Evolutionary conservation across 192 early-diverging fungal genomes (phyloP).

Genomic region (Coemansia sp.): DNA sequence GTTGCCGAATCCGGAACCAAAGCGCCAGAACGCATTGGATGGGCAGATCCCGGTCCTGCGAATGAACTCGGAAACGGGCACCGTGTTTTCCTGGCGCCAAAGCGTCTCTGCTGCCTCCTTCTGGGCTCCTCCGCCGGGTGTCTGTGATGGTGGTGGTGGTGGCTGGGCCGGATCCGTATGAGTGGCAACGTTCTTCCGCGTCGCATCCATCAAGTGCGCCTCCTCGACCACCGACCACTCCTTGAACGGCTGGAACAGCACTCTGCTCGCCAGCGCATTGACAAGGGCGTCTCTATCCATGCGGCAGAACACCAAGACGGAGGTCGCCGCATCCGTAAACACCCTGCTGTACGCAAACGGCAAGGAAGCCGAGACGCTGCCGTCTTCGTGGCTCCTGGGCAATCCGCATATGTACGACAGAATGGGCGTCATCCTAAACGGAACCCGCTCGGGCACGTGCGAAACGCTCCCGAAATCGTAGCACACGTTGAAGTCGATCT

Average conservation of each 20-base stretch:
- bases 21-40: slow-evolving; percentile 29
- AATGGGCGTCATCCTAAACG: slow-evolving; percentile 72
- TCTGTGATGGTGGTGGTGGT: neutral
- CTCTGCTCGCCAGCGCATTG: slow-evolving; percentile 15
- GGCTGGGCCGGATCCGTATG: neutral
- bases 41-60: slow-evolving; percentile 32
- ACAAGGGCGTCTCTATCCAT: slow-evolving; percentile 35
- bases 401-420: slow-evolving; percentile 36
- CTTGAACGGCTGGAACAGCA: slow-evolving; percentile 37
- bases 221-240: slow-evolving; percentile 38
- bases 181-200: neutral
- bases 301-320: slow-evolving; percentile 26
- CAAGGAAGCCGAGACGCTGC: neutral
- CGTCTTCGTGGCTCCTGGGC: neutral
- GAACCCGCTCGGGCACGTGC: slow-evolving; percentile 70
- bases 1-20: neutral
- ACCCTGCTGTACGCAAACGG: slow-evolving; percentile 25
- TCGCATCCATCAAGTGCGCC: slow-evolving; percentile 11
- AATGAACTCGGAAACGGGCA: slow-evolving; percentile 10
- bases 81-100: neutral
- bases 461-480: slow-evolving; percentile 68
- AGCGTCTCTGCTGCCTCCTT: neutral
- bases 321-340: slow-evolving; percentile 18
- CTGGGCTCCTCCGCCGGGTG: neutral
- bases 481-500: slow-evolving; percentile 78